Base-by-base conservation (phyloP, 2,329 filamentous ascomycete species). In the Tolypocladium pustulatum region DNA sequence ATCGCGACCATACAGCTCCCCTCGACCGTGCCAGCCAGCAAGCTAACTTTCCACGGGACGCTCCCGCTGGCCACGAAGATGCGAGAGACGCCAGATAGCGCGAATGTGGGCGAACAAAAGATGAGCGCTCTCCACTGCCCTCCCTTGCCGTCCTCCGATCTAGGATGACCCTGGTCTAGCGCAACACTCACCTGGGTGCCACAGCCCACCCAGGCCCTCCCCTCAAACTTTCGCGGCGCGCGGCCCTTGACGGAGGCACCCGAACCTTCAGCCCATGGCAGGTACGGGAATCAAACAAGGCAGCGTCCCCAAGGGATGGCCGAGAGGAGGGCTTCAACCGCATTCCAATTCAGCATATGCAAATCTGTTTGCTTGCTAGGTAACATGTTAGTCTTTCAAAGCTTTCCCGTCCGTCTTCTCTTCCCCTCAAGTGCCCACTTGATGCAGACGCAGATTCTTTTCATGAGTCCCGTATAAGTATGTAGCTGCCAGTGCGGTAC, bases 91-190 rank as follows among this genome's bases (percentile, higher is more conserved):
- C 49, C 49, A 34, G 49, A 52, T 6, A 51, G 43, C 43, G 15
- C n/a, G 40, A 4, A 43, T 27, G 46, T n/a, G 46, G 27, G 27
- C 49, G 30, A 22, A 52, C 49, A 52, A 5, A 32, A 53, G 49
- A 53, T 53, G 49, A 53, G 49, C 27, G 7, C 46, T 51, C 46
- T 49, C 43, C 43, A 49, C 43, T 30, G 43, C 51, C 54, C 60
- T 65, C 61, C 61, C 63, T 61, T 65, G 63, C 59, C 57, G 60
- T 60, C 55, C 60, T 58, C 59, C 62, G 63, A 65, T 64, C 66
- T 60, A 61, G 67, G 67, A 64, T 63, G 4, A 59, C 59, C 68
- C 67, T 58, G 66, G 67, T 66, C 65, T 64, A 64, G 63, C 51
- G 60, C 61, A 52, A 57, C 56, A 54, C 54, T 57, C 38, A n/a